Evolutionary conservation across 1,284 basidiomycete genomes (phyloP), one percentile per base, ranked within the genome.

Genomic region (Cutaneotrichosporon sp.): DNA sequence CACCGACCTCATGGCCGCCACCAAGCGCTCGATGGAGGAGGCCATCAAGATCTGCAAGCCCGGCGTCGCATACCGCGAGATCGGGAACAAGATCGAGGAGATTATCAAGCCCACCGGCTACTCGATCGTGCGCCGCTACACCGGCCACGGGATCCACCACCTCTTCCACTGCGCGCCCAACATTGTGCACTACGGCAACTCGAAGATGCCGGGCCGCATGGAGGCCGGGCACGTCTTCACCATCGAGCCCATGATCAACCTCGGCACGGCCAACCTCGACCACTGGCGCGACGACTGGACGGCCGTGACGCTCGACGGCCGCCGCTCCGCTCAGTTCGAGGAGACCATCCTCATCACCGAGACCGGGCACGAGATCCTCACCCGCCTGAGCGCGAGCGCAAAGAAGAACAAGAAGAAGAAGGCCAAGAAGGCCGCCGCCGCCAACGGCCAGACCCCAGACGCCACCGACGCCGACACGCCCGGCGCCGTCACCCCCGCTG

Each of bases 331-430:
- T 6, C 95, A 98, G 73, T 97, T 97, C 72, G 95, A 98, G 78
- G 95, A 98, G 72, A 97, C 94, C 1, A 81, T 91, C 45, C 78
- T 98, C 60, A 89, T 98, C 72, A 97, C 95, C 20, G 92, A 94
- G 72, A 89, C 86, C 20, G 95, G 95, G 5, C 88, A 89, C 45
- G 95, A 98, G 77, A 84, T 95, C 63, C 83, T 98, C 43, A 97
- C 95, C 2, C 88, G 79, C 49, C 72, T 71, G 16, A 63, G 69
- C n/a, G 66, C 67, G 46, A 63, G 67, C 54, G 70, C 69, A 60
- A 76, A 76, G 64, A 78, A 72, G 66, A 71, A 71, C 59, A 71
- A 74, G 67, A 72, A 70, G 66, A 73, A 73, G 56, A 74, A 71
- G 65, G 62, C 63, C 38, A 71, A 71, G 61, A 63, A 63, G 36